Base-by-base conservation (phyloP, 1,284 basidiomycete species). In the Malassezia restricta region DNA sequence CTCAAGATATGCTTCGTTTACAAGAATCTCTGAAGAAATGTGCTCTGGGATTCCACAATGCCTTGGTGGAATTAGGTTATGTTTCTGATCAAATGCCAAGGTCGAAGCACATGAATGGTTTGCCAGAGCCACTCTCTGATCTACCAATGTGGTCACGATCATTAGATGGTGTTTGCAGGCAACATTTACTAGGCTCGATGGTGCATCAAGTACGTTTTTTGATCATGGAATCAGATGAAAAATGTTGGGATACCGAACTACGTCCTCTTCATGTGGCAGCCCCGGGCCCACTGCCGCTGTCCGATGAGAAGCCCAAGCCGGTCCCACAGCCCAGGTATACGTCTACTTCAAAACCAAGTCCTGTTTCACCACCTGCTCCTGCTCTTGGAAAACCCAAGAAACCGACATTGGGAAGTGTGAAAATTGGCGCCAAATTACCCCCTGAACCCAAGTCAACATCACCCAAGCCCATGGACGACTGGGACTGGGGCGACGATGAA, bases 401-500 rank as follows among this genome's bases (percentile, higher is more conserved):
- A 20, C 47, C 47, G 1, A 45, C 41, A 6, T 41, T 54, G 11
- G 52, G 52, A 6, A 30, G 35, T 8, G 51, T 54, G 0, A 49
- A 54, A 30, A 39, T 49, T 14, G 45, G 51, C 5, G 51, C 51
- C 27, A 47, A 31, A n/a, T 31, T 46, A 24, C 27, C 30, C 3
- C 31, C 49, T 8, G 24, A 35, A n/a, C 39, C 39, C 14, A 9
- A 9, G n/a, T 24, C 39, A 24, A 35, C 11, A 14, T 6, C 24
- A 24, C 15, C 43, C 6, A 27, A 24, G 45, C 39, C 17, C 17
- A 24, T 35, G 27, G 39, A 37, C 31, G 46, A 46, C 17, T 47
- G 45, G 45, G 51, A 43, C 14, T 53, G 51, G 51, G 46, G 46
- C n/a, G 46, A 47, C 11, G 51, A 43, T 14, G 45, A 47, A 12